Percentiles rank a stretch among this genome's conserved stretches.
Conservation (phyloP, 768 basidiomycete species). For the Leccinum disarticulatum region DNA sequence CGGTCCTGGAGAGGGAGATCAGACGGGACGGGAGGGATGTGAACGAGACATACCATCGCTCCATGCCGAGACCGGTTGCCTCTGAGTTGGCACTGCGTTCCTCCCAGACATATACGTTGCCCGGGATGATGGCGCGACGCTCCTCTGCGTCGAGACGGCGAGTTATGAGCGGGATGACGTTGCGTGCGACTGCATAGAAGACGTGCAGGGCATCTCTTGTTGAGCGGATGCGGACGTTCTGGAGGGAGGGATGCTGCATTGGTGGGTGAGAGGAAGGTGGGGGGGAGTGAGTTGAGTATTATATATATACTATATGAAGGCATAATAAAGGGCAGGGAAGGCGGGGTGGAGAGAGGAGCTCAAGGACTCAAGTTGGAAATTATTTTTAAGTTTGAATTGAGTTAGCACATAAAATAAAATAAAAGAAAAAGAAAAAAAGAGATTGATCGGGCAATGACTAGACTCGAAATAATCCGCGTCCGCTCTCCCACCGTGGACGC, state of each 20-base stretch:
- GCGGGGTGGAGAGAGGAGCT: slow-evolving; percentile 23
- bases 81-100: slow-evolving; percentile 84
- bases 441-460: slow-evolving; percentile 22
- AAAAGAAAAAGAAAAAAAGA: not conserved
- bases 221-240: slow-evolving; percentile 73
- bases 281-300: slow-evolving; percentile 13
- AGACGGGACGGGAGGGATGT: not conserved
- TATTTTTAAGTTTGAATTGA: slow-evolving; percentile 62
- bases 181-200: slow-evolving; percentile 73
- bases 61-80: slow-evolving; percentile 81
- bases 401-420: slow-evolving; percentile 34
- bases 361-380: slow-evolving; percentile 26
- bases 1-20: not conserved
- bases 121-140: slow-evolving; percentile 66
- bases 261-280: slow-evolving; percentile 22
- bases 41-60: slow-evolving; percentile 57
- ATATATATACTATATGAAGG: slow-evolving; percentile 37
- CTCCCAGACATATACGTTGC: slow-evolving; percentile 88
- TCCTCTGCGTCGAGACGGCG: slow-evolving; percentile 83
- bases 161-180: slow-evolving; percentile 71
- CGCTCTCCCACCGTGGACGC: not conserved
- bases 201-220: slow-evolving; percentile 80
- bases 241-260: slow-evolving; percentile 78
- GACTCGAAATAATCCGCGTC: not conserved
- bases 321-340: slow-evolving; percentile 9